Evolutionary conservation across 1,284 basidiomycete species (phyloP).

Genomic region (Exsudoporus floridanus): DNA sequence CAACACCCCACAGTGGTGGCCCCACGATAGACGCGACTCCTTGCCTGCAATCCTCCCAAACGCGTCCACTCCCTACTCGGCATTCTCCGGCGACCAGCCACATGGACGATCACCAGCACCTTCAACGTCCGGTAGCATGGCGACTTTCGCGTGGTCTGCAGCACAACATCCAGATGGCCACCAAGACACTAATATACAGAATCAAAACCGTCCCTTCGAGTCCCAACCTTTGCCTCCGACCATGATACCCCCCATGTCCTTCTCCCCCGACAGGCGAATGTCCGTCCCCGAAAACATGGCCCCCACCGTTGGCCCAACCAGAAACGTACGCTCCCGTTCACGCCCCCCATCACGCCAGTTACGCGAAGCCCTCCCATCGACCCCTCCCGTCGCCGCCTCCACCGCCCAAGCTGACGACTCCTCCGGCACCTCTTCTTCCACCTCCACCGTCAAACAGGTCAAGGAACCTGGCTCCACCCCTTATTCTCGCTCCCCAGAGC

Average conservation of each 20-base stretch:
- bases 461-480: constrained; percentile 67
- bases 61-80: constrained; percentile 56
- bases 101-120: constrained; percentile 58
- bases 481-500: constrained; percentile 91
- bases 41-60: constrained; percentile 66
- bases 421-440: constrained; percentile 35
- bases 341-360: constrained; percentile 68
- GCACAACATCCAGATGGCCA: constrained; percentile 47
- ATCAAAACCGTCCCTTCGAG: constrained; percentile 38
- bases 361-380: constrained; percentile 43
- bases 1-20: constrained; percentile 48
- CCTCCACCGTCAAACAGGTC: constrained; percentile 22
- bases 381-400: constrained; percentile 37
- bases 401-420: constrained; percentile 41
- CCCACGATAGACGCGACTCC: constrained; percentile 69
- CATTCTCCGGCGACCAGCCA: constrained; percentile 63
- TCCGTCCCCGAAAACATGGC: constrained; percentile 62
- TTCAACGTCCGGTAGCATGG: constrained; percentile 58
- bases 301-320: constrained; percentile 45
- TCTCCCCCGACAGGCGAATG: constrained; percentile 67
- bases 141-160: constrained; percentile 70
- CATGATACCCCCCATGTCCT: constrained; percentile 60
- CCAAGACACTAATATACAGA: constrained; percentile 43
- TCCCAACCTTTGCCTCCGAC: constrained; percentile 38
- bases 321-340: constrained; percentile 63